Evolutionary conservation across 2,329 filamentous ascomycete species (phyloP), one percentile per base, ranked within the genome.

Genomic region (Colletotrichum godetiae): DNA sequence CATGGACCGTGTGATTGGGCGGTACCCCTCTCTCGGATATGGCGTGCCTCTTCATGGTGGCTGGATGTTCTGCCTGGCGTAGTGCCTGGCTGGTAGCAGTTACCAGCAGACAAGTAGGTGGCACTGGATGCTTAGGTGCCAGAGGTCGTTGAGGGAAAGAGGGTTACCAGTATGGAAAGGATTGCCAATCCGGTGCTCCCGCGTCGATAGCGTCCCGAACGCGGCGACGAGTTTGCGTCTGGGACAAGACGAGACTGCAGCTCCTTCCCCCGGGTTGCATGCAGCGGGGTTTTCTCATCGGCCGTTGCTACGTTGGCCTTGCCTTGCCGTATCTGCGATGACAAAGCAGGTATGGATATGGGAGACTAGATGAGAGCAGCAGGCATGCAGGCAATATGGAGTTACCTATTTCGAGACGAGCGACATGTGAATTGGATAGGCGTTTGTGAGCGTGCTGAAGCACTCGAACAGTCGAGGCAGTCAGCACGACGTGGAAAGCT

Each of bases 121-220:
- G 22, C 19, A 35, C 3, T 53, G 37, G 13, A 42, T 42, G 37
- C 37, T 42, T 42, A n/a, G 10, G 37, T 24, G n/a, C 42, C 24
- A 33, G 55, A 55, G 19, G 66, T 42, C 35, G 58, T 19, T 27
- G 55, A 22, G 58, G 33, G 35, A 19, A 27, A 15, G 13, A 11
- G 15, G 15, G 57, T 46, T n/a, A 68, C 37, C 13, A 13, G 13
- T n/a, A 49, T 49, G 42, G 7, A 49, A 3, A 49, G 19, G 19
- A 49, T 49, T 49, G 67, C 60, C 70, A 73, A 61, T 56, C 60
- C 29, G 52, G 66, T 60, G 55, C 59, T 63, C 55, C 42, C 53
- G 59, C 70, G 31, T 73, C 66, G 49, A 69, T 65, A 60, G 60
- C 55, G 65, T 57, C 31, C 66, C 55, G 63, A 68, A 72, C 35